A percentile compares a stretch with the other conserved stretches of the same genome.
phyloP scores from a whole-genome alignment of 257 asterid genomes.

The Prunella vulgaris region DNA sequence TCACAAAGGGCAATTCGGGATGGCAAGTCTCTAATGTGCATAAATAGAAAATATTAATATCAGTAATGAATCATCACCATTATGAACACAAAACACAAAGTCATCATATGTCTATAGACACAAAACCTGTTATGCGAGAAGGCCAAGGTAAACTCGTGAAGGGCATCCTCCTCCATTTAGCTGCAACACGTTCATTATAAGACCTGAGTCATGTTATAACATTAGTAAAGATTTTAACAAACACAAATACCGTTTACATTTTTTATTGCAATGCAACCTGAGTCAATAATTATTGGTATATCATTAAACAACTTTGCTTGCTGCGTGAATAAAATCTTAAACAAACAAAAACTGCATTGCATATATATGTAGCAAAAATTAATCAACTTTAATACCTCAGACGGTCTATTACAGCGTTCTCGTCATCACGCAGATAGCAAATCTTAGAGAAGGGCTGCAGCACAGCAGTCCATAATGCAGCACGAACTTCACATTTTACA shows the following conservation, averaged over 20 bases:
- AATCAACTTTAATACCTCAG: slow-evolving; percentile 46
- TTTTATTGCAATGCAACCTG: not conserved
- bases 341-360: not conserved
- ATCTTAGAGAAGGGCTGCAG: slow-evolving; percentile 59
- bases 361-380: not conserved
- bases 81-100: slow-evolving; percentile 15
- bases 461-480: slow-evolving; percentile 58
- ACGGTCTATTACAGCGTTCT: slow-evolving; percentile 38
- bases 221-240: slow-evolving; percentile 4
- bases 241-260: not conserved
- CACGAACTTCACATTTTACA: slow-evolving; percentile 46
- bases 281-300: not conserved
- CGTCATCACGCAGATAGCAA: slow-evolving; percentile 61
- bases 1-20: slow-evolving; percentile 49
- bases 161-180: slow-evolving; percentile 63
- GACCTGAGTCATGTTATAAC: slow-evolving; percentile 34
- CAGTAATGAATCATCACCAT: not conserved
- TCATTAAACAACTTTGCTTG: not conserved
- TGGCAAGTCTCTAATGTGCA: slow-evolving; percentile 47
- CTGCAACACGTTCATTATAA: slow-evolving; percentile 40
- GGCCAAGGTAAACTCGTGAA: slow-evolving; percentile 64
- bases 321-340: not conserved
- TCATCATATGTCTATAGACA: slow-evolving; percentile 13
- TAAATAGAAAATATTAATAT: slow-evolving; percentile 6
- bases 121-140: slow-evolving; percentile 56